A percentile compares a stretch with the other conserved stretches of the same genome.
phyloP scores from a whole-genome alignment of 139 green algal species.

The Chlorella sp. region DNA sequence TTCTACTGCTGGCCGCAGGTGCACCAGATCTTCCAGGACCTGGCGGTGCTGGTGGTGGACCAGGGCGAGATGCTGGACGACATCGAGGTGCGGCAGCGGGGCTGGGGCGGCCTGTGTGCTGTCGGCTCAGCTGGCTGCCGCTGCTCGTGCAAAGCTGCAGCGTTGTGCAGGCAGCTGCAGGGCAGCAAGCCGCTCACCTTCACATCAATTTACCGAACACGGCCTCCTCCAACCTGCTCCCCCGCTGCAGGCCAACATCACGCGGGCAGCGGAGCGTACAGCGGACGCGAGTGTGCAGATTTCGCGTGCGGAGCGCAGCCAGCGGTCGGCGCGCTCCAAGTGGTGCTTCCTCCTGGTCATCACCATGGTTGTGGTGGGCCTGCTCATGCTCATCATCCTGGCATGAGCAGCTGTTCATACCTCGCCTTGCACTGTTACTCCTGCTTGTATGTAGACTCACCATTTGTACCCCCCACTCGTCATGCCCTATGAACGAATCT shows the following conservation, averaged over 20 bases:
- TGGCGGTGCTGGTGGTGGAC: conserved; percentile 90
- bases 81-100: conserved; percentile 53
- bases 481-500: too few relatives aligned
- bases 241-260: conserved; percentile 57
- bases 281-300: conserved; percentile 59
- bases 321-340: conserved; percentile 54
- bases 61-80: conserved; percentile 79
- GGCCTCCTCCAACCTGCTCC: too few relatives aligned
- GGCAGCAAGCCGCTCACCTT: too few relatives aligned
- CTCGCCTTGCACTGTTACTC: too few relatives aligned
- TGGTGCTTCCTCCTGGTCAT: conserved; percentile 63
- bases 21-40: conserved; percentile 64
- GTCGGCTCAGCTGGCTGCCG: too few relatives aligned
- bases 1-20: not conserved
- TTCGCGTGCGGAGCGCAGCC: conserved; percentile 56
- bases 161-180: too few relatives aligned
- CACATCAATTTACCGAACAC: too few relatives aligned
- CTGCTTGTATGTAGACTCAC: too few relatives aligned
- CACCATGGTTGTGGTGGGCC: conserved; percentile 40
- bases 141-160: too few relatives aligned
- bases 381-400: conserved; percentile 63
- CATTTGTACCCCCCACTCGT: too few relatives aligned
- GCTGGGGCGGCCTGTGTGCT: too few relatives aligned
- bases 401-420: too few relatives aligned
- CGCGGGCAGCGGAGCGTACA: conserved; percentile 49